Evolutionary conservation across 2,329 filamentous ascomycete genomes (phyloP).

Genomic region (Pseudogymnoascus sp.): DNA sequence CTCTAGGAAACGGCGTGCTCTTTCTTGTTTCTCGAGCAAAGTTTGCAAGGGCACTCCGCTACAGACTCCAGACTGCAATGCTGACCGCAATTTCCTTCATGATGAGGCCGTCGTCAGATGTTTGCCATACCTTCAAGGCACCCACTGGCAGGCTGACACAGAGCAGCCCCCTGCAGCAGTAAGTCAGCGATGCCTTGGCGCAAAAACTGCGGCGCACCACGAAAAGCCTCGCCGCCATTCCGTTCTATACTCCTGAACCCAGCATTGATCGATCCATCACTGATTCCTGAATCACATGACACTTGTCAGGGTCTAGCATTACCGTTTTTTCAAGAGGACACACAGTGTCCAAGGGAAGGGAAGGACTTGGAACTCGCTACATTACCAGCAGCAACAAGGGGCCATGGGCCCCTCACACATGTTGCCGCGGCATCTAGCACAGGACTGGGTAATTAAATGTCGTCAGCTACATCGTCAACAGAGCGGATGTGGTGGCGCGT

Average conservation of each 20-base stretch:
- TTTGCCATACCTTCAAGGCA: neutral
- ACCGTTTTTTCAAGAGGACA: neutral
- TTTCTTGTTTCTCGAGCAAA: neutral
- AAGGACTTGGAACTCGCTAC: neutral
- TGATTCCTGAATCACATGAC: neutral
- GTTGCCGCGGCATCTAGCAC: neutral
- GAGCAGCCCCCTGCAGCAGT: neutral
- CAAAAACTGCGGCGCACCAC: neutral
- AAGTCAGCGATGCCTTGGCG: neutral
- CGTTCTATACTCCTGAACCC: too few species aligned
- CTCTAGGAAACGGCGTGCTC: neutral
- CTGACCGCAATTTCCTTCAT: neutral
- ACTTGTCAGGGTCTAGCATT: neutral
- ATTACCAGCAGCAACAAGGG: neutral
- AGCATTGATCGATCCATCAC: too few species aligned
- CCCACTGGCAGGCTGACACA: neutral
- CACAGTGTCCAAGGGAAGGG: neutral
- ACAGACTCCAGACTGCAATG: neutral
- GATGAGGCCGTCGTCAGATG: neutral
- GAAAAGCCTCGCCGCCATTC: neutral
- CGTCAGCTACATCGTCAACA: neutral
- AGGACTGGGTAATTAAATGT: neutral
- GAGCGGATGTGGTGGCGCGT: neutral
- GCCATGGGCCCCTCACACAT: neutral
- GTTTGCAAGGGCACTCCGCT: neutral